A percentile compares a stretch with the other conserved stretches of the same genome.
Evolutionary conservation across 2,329 filamentous ascomycete species (phyloP).

Genomic region (Aspergillus costaricaensis): DNA sequence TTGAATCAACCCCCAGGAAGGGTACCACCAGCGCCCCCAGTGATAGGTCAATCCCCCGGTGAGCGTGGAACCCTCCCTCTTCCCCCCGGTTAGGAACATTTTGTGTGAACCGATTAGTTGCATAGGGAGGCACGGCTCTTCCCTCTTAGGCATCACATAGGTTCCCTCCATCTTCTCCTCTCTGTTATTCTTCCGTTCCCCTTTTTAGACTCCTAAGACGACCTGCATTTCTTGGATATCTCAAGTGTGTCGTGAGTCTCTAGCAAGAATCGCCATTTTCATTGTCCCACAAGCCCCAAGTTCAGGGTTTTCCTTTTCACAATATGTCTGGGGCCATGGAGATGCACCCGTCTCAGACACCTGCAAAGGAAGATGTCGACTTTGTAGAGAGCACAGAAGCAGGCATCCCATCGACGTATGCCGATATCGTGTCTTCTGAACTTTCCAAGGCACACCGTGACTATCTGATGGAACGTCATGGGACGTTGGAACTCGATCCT

Average conservation of each 20-base stretch:
- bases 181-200: neutral
- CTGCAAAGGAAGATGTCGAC: slow-evolving; percentile 29
- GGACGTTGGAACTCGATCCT: slow-evolving; percentile 57
- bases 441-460: slow-evolving; percentile 40
- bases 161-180: neutral
- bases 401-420: slow-evolving; percentile 26
- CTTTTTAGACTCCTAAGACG: neutral
- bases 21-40: neutral
- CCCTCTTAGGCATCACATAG: slow-evolving; percentile 1
- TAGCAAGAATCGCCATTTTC: neutral
- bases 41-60: slow-evolving; percentile 2
- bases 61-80: slow-evolving; percentile 2
- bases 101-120: neutral
- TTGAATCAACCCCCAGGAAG: slow-evolving; percentile 18
- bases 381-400: slow-evolving; percentile 33
- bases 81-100: neutral
- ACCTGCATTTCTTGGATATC: neutral
- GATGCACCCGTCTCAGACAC: slow-evolving; percentile 25
- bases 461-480: slow-evolving; percentile 57
- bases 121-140: neutral
- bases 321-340: slow-evolving; percentile 30
- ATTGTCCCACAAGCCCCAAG: neutral
- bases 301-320: neutral
- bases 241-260: neutral
- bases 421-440: slow-evolving; percentile 29